phyloP scores from a whole-genome alignment of 1,139 yeast species.

The Taphrina populina region DNA sequence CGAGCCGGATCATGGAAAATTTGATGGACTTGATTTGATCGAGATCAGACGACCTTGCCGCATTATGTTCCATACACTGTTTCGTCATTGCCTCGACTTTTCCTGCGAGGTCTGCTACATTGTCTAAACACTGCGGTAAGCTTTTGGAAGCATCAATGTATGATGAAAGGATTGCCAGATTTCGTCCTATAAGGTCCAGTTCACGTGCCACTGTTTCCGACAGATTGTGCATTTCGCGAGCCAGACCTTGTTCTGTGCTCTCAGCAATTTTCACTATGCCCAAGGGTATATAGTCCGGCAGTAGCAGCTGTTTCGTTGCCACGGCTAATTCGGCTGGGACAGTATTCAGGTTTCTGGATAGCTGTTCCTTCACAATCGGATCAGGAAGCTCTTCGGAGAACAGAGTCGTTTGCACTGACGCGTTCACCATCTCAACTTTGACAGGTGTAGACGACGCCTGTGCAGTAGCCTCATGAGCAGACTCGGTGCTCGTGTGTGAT shows the following conservation, averaged over 20 bases:
- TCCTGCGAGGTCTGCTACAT: not conserved
- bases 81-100: not conserved
- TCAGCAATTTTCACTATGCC: not conserved
- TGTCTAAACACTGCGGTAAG: not conserved
- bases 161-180: not conserved
- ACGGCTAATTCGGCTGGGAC: too few species aligned
- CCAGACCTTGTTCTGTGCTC: not conserved
- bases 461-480: too few species aligned
- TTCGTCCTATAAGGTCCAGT: slow-evolving; percentile 23
- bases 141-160: not conserved
- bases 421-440: too few species aligned
- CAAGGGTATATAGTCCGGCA: not conserved
- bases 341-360: too few species aligned
- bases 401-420: too few species aligned
- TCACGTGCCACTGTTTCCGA: slow-evolving; percentile 8
- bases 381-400: not conserved
- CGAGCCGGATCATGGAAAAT: slow-evolving; percentile 25
- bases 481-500: too few species aligned
- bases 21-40: not conserved
- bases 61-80: not conserved
- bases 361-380: not conserved
- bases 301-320: too few species aligned
- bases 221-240: slow-evolving; percentile 3
- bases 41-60: not conserved
- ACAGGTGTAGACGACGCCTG: too few species aligned